Evolutionary conservation across 257 asterid species (phyloP).

Genomic region (Solanum stenotomum): DNA sequence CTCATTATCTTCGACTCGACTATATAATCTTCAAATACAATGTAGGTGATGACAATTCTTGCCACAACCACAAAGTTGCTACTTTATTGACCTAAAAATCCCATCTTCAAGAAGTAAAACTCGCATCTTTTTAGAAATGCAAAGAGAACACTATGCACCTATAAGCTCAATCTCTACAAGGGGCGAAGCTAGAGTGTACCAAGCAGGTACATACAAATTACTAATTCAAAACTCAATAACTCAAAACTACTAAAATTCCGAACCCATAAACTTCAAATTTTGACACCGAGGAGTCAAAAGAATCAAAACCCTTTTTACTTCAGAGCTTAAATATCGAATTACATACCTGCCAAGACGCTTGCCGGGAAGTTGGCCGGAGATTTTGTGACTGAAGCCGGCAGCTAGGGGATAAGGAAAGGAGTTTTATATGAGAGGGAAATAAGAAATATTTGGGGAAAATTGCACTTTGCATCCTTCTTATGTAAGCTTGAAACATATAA

Average conservation of each 20-base stretch:
- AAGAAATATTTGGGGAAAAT: neutral
- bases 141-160: neutral
- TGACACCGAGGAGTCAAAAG: neutral
- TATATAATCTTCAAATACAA: neutral
- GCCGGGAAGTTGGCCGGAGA: neutral
- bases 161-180: neutral
- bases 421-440: neutral
- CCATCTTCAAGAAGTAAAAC: neutral
- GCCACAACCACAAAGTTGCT: neutral
- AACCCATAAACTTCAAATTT: neutral
- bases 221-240: neutral
- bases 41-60: neutral
- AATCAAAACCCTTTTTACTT: neutral
- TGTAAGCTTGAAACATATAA: neutral
- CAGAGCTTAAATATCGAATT: neutral
- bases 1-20: neutral
- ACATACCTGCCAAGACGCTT: neutral
- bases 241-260: neutral
- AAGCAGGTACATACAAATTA: neutral
- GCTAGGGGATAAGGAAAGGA: neutral
- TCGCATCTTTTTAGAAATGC: neutral
- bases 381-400: neutral
- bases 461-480: neutral
- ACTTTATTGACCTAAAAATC: neutral
- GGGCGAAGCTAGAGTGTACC: neutral